Evolutionary conservation across 2,329 filamentous ascomycete genomes (phyloP).

Genomic region (Alternaria arbusti): DNA sequence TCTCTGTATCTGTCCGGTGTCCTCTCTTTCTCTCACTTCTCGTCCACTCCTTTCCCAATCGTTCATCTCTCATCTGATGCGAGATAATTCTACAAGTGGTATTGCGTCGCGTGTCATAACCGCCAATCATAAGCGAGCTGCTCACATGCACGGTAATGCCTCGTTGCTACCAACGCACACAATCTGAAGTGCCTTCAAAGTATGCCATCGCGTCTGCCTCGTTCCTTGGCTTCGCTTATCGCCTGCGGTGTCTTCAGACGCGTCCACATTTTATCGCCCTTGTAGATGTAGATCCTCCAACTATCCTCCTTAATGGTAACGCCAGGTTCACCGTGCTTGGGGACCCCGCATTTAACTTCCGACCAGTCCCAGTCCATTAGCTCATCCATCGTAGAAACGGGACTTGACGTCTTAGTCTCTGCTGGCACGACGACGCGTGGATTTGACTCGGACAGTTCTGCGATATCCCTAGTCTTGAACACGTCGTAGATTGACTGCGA

Average conservation of each 20-base stretch:
- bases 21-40: neutral
- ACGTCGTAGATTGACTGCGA: neutral
- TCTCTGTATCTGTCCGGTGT: neutral
- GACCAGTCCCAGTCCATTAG: neutral
- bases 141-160: neutral
- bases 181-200: neutral
- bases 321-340: neutral
- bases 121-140: neutral
- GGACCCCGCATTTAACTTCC: neutral
- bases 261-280: neutral
- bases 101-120: neutral
- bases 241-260: slow-evolving; percentile 10
- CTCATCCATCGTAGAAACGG: neutral
- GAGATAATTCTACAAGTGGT: neutral
- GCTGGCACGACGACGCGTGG: neutral
- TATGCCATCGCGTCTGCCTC: neutral
- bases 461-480: neutral
- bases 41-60: neutral
- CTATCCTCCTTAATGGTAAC: slow-evolving; percentile 3
- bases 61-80: neutral
- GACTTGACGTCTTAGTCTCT: neutral
- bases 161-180: neutral
- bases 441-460: neutral
- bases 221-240: neutral
- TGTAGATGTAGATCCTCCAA: neutral